Conservation (phyloP, 78 protist species). For the Creolimax fragrantissima region DNA sequence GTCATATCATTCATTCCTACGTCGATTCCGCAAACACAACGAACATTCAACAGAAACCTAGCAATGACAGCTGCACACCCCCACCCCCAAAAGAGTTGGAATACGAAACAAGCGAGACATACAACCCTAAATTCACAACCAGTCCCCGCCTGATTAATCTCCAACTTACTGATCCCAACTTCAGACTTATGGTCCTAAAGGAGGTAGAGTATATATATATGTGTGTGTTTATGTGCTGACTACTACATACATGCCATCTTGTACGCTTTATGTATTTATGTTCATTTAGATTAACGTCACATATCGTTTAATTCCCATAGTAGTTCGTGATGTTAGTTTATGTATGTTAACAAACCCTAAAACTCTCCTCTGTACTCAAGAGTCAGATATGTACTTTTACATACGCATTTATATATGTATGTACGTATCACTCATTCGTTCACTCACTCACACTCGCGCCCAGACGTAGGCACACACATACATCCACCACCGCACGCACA, state of each 20-base stretch:
- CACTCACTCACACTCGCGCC: neutral
- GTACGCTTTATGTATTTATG: neutral
- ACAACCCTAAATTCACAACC: neutral
- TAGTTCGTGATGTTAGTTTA: neutral
- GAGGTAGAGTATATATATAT: neutral
- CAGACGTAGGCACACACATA: conserved; percentile 2
- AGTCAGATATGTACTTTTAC: neutral
- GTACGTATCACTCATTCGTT: neutral
- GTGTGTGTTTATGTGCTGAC: neutral
- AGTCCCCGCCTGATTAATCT: neutral
- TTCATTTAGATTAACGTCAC: neutral
- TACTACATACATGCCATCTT: too few relatives aligned
- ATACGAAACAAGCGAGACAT: neutral
- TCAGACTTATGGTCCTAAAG: neutral
- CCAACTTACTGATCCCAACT: neutral
- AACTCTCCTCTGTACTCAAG: too few relatives aligned
- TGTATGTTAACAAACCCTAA: too few relatives aligned
- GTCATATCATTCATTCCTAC: too few relatives aligned
- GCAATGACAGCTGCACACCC: too few relatives aligned
- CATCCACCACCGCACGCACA: neutral
- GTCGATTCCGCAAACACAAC: too few relatives aligned
- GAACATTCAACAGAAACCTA: too few relatives aligned
- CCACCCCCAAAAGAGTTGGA: too few relatives aligned
- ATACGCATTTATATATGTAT: neutral
- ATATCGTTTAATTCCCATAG: neutral